Percentiles rank a stretch among this genome's conserved stretches.
phyloP scores from a whole-genome alignment of 352 stramenopile genomes.

The Globisporangium parvum region DNA sequence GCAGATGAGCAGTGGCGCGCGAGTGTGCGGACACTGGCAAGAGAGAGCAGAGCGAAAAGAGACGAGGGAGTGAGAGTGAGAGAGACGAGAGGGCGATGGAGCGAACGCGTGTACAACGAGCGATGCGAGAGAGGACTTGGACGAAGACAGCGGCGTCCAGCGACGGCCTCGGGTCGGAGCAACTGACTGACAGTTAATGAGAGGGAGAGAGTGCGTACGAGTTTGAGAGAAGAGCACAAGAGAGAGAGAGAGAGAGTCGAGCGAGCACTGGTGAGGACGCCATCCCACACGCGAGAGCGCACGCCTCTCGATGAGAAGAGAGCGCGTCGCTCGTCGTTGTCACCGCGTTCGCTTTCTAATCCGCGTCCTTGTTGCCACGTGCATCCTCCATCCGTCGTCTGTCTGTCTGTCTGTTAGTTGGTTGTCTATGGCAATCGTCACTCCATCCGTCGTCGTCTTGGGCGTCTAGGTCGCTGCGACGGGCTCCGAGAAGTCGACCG shows the following conservation, averaged over 20 bases:
- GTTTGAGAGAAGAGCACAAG: not conserved
- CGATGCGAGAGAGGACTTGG: not conserved
- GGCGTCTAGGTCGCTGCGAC: not conserved
- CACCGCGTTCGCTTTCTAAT: not conserved
- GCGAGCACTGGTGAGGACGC: not conserved
- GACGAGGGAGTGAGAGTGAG: no score
- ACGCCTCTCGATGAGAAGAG: constrained; percentile 15
- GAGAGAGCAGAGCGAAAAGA: not conserved
- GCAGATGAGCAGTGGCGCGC: constrained; percentile 10
- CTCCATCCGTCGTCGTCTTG: no score
- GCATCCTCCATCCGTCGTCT: not conserved
- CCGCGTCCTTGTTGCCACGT: not conserved
- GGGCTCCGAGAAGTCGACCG: constrained; percentile 58
- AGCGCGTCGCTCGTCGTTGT: not conserved
- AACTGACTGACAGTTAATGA: no score
- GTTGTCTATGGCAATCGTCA: constrained; percentile 2
- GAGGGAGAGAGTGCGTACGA: no score
- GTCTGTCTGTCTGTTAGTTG: not conserved
- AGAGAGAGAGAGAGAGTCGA: not conserved
- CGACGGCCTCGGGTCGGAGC: no score
- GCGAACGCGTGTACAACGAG: constrained; percentile 2
- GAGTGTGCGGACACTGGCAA: not conserved
- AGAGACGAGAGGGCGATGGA: not conserved
- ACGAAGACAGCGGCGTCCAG: not conserved
- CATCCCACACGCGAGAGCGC: not conserved